These are phyloP conservation scores for Centrapalus pauciflorus DNA, from an alignment of 129 eudicot genomes.

Conservation along the genomic window DNA sequence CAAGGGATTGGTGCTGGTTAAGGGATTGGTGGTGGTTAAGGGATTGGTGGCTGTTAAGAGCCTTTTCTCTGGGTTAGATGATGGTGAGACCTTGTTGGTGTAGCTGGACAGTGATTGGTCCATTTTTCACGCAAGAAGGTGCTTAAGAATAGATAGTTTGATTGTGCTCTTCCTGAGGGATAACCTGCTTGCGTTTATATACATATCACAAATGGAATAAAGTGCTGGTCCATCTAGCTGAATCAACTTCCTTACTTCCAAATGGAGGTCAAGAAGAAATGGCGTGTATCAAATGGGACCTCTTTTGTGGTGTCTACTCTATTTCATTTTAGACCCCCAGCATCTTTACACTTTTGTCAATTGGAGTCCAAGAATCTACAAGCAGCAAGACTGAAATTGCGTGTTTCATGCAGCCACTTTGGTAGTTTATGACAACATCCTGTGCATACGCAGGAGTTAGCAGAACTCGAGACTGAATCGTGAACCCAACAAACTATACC, in stretches of 20 bases:
- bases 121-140: conserved; percentile 7
- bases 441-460: conserved; percentile 14
- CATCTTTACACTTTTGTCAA: conserved; percentile 30
- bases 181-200: conserved; percentile 23
- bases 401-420: conserved; percentile 5
- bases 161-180: conserved; percentile 6
- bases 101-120: conserved; percentile 27
- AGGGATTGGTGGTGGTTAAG: conserved; percentile 3
- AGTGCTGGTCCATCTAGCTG: conserved; percentile 29
- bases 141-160: neutral
- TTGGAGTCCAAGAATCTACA: conserved; percentile 34
- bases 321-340: neutral
- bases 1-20: conserved; percentile 12
- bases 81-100: conserved; percentile 23
- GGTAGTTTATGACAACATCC: conserved; percentile 1
- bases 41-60: conserved; percentile 23
- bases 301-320: conserved; percentile 36
- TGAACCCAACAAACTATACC: too few species aligned
- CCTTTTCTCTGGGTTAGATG: conserved; percentile 33
- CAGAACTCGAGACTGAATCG: too few species aligned
- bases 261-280: conserved; percentile 23
- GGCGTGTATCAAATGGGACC: too few species aligned
- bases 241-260: conserved; percentile 72
- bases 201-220: conserved; percentile 35
- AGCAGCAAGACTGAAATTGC: conserved; percentile 2